Conservation (phyloP, 495 filamentous ascomycete species). For the Amorphotheca resinae region DNA sequence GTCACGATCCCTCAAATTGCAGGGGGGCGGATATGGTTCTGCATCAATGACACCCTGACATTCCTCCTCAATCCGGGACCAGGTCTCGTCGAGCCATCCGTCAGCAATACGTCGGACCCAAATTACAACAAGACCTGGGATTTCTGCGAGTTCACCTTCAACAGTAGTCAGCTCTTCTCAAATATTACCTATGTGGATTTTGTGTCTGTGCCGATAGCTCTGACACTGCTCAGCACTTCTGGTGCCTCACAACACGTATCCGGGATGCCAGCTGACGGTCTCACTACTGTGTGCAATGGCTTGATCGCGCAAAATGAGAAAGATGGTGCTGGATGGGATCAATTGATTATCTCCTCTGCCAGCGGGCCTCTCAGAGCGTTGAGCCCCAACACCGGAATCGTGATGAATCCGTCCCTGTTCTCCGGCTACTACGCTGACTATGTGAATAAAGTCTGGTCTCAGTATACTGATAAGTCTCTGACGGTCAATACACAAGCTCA, state of each 20-base stretch:
- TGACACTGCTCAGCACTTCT: slow-evolving; percentile 41
- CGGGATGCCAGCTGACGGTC: slow-evolving; percentile 45
- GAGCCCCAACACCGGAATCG: slow-evolving; percentile 51
- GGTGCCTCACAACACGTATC: slow-evolving; percentile 40
- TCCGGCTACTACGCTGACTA: slow-evolving; percentile 48
- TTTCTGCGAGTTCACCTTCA: slow-evolving; percentile 68
- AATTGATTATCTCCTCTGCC: slow-evolving; percentile 40
- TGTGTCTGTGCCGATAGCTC: slow-evolving; percentile 50
- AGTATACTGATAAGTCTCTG: slow-evolving; percentile 38
- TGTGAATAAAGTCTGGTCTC: slow-evolving; percentile 49
- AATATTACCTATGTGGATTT: slow-evolving; percentile 73
- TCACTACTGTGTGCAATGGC: slow-evolving; percentile 40
- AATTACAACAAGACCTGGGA: slow-evolving; percentile 53
- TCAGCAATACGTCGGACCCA: slow-evolving; percentile 50
- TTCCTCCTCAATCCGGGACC: slow-evolving; percentile 62
- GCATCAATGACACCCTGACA: slow-evolving; percentile 41
- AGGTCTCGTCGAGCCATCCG: slow-evolving; percentile 57
- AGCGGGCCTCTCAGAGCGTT: slow-evolving; percentile 48
- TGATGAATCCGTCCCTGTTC: slow-evolving; percentile 45
- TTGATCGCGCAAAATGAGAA: slow-evolving; percentile 38
- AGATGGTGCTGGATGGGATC: slow-evolving; percentile 51
- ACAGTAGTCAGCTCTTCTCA: slow-evolving; percentile 51
- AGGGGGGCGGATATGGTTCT: slow-evolving; percentile 60
- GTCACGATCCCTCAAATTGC: slow-evolving; percentile 56
- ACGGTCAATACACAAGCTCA: slow-evolving; percentile 19